phyloP scores from a whole-genome alignment of 345 rosid genomes.

The Eucalyptus globulus region DNA sequence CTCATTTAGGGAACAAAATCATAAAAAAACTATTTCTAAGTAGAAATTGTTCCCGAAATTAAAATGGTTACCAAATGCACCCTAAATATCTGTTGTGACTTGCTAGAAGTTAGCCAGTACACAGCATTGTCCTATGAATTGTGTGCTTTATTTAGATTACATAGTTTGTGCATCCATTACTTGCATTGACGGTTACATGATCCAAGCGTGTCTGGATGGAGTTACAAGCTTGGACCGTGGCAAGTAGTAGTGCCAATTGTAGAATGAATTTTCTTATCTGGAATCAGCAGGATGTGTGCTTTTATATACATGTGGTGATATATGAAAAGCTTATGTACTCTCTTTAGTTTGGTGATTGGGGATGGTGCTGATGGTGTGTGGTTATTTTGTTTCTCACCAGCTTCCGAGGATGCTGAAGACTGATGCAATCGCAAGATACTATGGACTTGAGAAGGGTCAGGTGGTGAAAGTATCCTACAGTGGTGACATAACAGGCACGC shows the following conservation, averaged over 20 bases:
- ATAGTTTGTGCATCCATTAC: neutral
- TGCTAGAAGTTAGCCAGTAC: neutral
- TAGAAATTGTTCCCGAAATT: too few relatives aligned
- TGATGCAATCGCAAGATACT: slow-evolving; percentile 48
- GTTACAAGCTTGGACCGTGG: neutral
- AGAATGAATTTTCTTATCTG: neutral
- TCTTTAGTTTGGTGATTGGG: neutral
- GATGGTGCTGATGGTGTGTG: neutral
- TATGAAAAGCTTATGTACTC: neutral
- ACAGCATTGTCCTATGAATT: neutral
- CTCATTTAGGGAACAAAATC: too few relatives aligned
- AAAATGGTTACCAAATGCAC: too few relatives aligned
- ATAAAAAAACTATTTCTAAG: too few relatives aligned
- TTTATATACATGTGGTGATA: neutral
- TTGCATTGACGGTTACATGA: neutral
- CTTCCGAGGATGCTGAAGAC: slow-evolving; percentile 46
- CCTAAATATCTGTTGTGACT: neutral
- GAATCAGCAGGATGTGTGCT: neutral
- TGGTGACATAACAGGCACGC: slow-evolving; percentile 27
- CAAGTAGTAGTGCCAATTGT: neutral
- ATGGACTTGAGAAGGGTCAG: slow-evolving; percentile 67
- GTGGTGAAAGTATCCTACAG: slow-evolving; percentile 43
- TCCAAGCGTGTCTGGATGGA: neutral
- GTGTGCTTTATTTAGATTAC: neutral
- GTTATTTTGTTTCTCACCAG: slow-evolving; percentile 7